Evolutionary conservation across 371 early-diverging fungal species (phyloP).

Genomic region (Sporodiniella umbellata): DNA sequence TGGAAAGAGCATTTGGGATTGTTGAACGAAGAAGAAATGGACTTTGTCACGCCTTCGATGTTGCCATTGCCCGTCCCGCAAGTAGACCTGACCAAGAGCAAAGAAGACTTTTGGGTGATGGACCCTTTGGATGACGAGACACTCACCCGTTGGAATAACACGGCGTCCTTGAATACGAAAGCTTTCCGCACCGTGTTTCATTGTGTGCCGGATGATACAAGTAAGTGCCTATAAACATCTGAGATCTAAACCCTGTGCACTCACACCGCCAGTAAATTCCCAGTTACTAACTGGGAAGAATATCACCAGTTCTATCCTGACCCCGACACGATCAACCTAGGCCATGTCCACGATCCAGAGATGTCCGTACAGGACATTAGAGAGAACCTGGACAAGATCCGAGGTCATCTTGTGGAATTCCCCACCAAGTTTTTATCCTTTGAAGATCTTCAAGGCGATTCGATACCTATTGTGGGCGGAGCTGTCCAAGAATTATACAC

Average conservation of each 20-base stretch:
- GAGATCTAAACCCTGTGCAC: no score
- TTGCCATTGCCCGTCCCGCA: slow-evolving; percentile 46
- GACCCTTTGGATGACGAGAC: slow-evolving; percentile 66
- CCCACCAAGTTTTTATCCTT: slow-evolving; percentile 68
- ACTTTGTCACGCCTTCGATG: slow-evolving; percentile 46
- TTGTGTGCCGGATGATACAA: slow-evolving; percentile 73
- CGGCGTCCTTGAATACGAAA: slow-evolving; percentile 57
- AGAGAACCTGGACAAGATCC: slow-evolving; percentile 38
- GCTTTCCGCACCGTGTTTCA: slow-evolving; percentile 71
- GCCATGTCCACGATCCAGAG: slow-evolving; percentile 35
- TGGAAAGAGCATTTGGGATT: slow-evolving; percentile 88
- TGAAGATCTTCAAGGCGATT: slow-evolving; percentile 41
- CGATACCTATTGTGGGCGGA: slow-evolving; percentile 32
- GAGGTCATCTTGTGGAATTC: slow-evolving; percentile 73
- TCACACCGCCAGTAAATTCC: background rate
- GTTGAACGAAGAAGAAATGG: slow-evolving; percentile 44
- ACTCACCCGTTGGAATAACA: slow-evolving; percentile 47
- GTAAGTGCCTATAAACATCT: slow-evolving; percentile 11
- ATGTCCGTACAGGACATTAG: slow-evolving; percentile 39
- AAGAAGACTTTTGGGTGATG: slow-evolving; percentile 38
- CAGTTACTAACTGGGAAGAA: slow-evolving; percentile 60
- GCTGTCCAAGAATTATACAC: slow-evolving; percentile 35
- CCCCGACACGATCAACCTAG: slow-evolving; percentile 30
- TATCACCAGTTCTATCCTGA: slow-evolving; percentile 60
- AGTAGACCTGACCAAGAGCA: slow-evolving; percentile 28